These are phyloP conservation scores for Cryptosporidium canis DNA, from an alignment of 169 alveolate species.

Conservation along the genomic window DNA sequence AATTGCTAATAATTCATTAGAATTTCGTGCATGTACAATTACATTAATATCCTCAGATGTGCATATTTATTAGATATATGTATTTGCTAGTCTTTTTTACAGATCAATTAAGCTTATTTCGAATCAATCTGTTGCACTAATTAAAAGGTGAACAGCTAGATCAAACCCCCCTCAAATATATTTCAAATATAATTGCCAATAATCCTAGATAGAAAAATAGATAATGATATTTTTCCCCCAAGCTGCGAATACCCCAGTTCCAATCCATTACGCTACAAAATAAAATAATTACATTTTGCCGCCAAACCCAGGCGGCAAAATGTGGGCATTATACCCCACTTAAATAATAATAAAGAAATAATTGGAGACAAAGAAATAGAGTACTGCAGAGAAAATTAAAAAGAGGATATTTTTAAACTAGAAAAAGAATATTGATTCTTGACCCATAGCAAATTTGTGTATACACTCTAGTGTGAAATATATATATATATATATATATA, in stretches of 20 bases:
- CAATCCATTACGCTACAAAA: neutral
- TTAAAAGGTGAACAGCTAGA: neutral
- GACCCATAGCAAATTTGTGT: neutral
- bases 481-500: constrained; percentile 14
- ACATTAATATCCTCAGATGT: neutral
- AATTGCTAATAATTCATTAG: neutral
- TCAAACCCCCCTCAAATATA: neutral
- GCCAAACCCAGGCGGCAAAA: neutral
- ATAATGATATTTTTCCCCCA: neutral
- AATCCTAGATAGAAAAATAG: neutral
- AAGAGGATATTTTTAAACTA: no score
- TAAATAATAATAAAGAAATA: neutral
- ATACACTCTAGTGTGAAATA: neutral
- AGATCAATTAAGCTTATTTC: neutral
- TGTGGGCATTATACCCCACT: constrained; percentile 5
- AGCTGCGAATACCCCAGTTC: neutral
- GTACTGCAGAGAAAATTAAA: neutral
- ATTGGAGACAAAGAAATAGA: constrained; percentile 3
- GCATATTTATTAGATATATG: neutral
- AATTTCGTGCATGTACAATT: neutral
- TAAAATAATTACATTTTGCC: neutral
- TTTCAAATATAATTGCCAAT: neutral
- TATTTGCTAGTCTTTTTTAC: neutral
- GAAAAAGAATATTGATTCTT: neutral
- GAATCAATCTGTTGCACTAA: neutral